phyloP scores from a whole-genome alignment of 306 rosid genomes.

The Lathyrus sativus region DNA sequence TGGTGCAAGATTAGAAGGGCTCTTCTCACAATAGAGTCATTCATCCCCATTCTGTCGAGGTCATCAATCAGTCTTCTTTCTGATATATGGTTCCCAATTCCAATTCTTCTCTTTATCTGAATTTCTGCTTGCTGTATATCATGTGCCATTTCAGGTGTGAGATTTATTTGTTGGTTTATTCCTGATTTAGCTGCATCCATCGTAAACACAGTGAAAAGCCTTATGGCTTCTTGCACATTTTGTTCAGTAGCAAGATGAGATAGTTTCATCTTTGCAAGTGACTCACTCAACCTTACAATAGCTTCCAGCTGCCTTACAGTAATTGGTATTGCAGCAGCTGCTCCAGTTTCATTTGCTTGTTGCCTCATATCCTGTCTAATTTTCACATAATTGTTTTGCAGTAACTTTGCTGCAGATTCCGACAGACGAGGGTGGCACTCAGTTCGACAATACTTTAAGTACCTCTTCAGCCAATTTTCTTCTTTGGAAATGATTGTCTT shows the following conservation, averaged over 20 bases:
- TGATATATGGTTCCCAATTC: conserved; percentile 93
- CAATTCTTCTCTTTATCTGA: conserved; percentile 96
- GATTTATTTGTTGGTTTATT: conserved; percentile 81
- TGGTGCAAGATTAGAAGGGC: no score
- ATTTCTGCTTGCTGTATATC: conserved; percentile 98
- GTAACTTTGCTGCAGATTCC: conserved; percentile 68
- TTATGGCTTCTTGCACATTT: conserved; percentile 83
- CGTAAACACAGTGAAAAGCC: conserved; percentile 86
- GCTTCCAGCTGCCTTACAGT: conserved; percentile 99
- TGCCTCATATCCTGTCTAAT: conserved; percentile 99
- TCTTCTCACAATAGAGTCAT: conserved; percentile 94
- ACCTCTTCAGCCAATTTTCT: conserved; percentile 98
- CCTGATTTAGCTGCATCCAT: conserved; percentile 99
- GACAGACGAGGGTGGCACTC: conserved; percentile 82
- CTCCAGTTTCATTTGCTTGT: conserved; percentile 95
- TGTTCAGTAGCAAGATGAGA: conserved; percentile 79
- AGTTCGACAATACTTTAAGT: conserved; percentile 80
- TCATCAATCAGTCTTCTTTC: conserved; percentile 95
- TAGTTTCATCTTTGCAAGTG: conserved; percentile 95
- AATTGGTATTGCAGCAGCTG: conserved; percentile 86
- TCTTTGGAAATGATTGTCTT: conserved; percentile 58
- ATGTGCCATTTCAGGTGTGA: conserved; percentile 82
- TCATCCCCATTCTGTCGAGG: conserved; percentile 90
- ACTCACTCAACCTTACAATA: conserved; percentile 86
- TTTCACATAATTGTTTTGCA: conserved; percentile 81